Evolutionary conservation across 768 basidiomycete genomes (phyloP), one percentile per base, ranked within the genome.

Genomic region (Gyrodon lividus): DNA sequence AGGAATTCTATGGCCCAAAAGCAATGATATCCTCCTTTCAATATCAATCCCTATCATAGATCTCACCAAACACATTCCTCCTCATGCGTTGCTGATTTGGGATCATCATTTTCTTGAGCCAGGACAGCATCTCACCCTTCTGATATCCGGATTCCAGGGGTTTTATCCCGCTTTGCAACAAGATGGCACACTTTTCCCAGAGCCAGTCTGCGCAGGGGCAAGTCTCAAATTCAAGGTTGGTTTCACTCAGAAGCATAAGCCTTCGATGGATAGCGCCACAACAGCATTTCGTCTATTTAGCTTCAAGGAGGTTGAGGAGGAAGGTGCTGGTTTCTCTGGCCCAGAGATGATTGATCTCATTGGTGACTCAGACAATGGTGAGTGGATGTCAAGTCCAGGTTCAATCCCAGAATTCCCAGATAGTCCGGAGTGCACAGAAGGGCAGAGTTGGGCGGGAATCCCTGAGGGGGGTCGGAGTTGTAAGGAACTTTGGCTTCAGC

Each of bases 71-170:
- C 74, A 72, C 44, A 80, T 87, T 20, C 77, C 84, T 10, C 76
- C 84, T 3, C 81, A 81, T 33, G 86, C 85, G 9, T 70, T 89
- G 28, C 79, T 86, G 67, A 86, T 86, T 20, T 89, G 87, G 87
- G 87, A 89, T 59, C 73, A 79, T 13, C 77, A 77, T 8, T 75
- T 89, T 5, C 73, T 88, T 19, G 73, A 80, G 5, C 74, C 76
- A 26, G 70, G 77, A 12, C 79, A 80, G 19, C 74, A 86, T 67
- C 72, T 89, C 42, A 80, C 80, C 5, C 75, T 89, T n/a, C 74
- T 88, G 23, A 79, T 88, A 28, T 79, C 79, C 16, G 81, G 84
- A 6, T 71, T 80, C 50, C 67, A 70, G 19, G 74, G 77, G 2
- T 59, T 74, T 42, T 82, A 85, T 67, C 85, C 83, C n/a, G 66